These are phyloP conservation scores for Penicillium paneum DNA, from an alignment of 2,329 filamentous ascomycete species.

Conservation along the genomic window DNA sequence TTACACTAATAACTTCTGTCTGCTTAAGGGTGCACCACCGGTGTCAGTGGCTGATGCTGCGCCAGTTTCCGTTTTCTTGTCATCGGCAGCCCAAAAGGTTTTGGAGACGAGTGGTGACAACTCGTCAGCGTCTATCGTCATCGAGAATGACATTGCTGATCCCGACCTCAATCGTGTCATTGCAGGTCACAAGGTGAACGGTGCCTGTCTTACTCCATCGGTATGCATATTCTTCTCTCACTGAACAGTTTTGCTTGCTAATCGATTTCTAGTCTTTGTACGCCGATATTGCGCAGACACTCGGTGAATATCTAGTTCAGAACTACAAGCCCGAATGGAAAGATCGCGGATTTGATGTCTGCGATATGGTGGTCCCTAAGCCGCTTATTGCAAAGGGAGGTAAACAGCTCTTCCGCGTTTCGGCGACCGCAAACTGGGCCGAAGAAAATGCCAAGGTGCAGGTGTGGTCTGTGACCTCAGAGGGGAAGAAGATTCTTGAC, in stretches of 20 bases:
- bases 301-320: constrained; percentile 33
- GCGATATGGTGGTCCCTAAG: constrained; percentile 36
- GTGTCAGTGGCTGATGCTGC: constrained; percentile 12
- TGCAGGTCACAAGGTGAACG: constrained; percentile 39
- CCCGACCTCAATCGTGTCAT: constrained; percentile 36
- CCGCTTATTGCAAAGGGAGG: constrained; percentile 57
- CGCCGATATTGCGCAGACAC: constrained; percentile 38
- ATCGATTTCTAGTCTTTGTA: constrained; percentile 31
- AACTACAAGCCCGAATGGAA: constrained; percentile 36
- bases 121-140: constrained; percentile 29
- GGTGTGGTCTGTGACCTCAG: constrained; percentile 37
- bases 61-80: constrained; percentile 25
- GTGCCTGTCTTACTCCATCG: constrained; percentile 35
- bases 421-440: constrained; percentile 37
- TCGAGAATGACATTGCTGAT: constrained; percentile 36
- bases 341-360: constrained; percentile 33
- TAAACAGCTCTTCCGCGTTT: constrained; percentile 37
- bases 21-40: constrained; percentile 33
- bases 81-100: constrained; percentile 32
- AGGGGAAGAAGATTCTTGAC: constrained; percentile 38
- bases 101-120: constrained; percentile 28
- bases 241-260: background rate
- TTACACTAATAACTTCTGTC: constrained; percentile 36
- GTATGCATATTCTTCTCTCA: constrained; percentile 13
- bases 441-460: constrained; percentile 31